These are phyloP conservation scores for Udeniomyces megalosporus DNA, from an alignment of 768 basidiomycete species.

Conservation along the genomic window DNA sequence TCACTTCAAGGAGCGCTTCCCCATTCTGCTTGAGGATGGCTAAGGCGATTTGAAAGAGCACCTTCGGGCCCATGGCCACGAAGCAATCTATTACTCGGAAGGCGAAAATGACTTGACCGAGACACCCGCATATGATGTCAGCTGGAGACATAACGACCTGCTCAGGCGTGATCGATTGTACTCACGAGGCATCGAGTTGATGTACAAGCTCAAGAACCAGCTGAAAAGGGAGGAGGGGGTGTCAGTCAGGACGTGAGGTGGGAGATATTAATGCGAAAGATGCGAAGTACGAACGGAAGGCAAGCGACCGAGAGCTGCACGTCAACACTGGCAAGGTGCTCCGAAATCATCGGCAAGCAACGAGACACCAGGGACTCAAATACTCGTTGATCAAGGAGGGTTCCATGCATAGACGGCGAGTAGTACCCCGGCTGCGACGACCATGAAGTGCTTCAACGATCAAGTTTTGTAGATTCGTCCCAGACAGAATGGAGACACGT, in stretches of 20 bases:
- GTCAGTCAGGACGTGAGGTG: background rate
- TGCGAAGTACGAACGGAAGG: slow-evolving; percentile 39
- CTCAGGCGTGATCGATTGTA: too few species aligned
- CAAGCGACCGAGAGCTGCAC: slow-evolving; percentile 95
- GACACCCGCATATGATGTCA: too few species aligned
- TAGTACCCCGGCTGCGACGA: slow-evolving; percentile 7
- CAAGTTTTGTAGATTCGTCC: background rate
- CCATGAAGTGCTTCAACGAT: background rate
- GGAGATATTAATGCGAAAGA: background rate
- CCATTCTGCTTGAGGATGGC: slow-evolving; percentile 98
- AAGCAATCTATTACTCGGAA: slow-evolving; percentile 96
- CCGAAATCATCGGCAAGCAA: slow-evolving; percentile 81
- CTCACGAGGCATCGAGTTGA: slow-evolving; percentile 57
- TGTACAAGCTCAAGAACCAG: slow-evolving; percentile 93
- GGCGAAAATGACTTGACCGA: slow-evolving; percentile 95
- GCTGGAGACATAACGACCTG: too few species aligned
- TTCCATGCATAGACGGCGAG: slow-evolving; percentile 88
- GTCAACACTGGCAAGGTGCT: slow-evolving; percentile 77
- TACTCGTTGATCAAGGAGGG: slow-evolving; percentile 91
- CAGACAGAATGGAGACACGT: slow-evolving; percentile 23
- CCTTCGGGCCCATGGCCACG: slow-evolving; percentile 97
- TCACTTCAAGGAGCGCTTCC: slow-evolving; percentile 72
- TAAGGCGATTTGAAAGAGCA: slow-evolving; percentile 84
- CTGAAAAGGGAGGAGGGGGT: slow-evolving; percentile 11
- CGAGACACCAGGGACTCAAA: slow-evolving; percentile 84